Evolutionary conservation across 495 filamentous ascomycete species (phyloP).

Genomic region (Tirmania nivea): DNA sequence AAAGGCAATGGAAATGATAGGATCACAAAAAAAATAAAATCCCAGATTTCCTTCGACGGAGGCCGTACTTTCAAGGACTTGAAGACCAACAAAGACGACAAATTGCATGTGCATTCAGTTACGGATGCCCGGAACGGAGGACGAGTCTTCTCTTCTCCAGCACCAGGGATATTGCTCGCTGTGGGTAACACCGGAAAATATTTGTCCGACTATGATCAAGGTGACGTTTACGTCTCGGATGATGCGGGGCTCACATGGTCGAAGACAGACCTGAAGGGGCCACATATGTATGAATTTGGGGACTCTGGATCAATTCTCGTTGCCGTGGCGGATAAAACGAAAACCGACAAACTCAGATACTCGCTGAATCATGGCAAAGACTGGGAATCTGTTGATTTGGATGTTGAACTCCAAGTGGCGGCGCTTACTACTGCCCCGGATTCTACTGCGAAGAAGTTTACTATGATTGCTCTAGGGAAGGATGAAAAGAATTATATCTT

Average conservation of each 20-base stretch:
- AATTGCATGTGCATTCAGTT: slow-evolving; percentile 75
- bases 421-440: slow-evolving; percentile 70
- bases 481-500: slow-evolving; percentile 32
- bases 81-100: slow-evolving; percentile 32
- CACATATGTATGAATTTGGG: slow-evolving; percentile 88
- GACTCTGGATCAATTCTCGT: slow-evolving; percentile 74
- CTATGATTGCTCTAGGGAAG: slow-evolving; percentile 40
- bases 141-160: slow-evolving; percentile 78
- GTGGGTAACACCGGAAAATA: slow-evolving; percentile 66
- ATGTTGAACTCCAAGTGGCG: slow-evolving; percentile 37
- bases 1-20: slow-evolving; percentile 25
- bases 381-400: slow-evolving; percentile 46
- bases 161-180: slow-evolving; percentile 81
- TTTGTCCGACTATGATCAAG: slow-evolving; percentile 40
- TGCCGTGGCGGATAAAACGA: slow-evolving; percentile 44
- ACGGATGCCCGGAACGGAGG: slow-evolving; percentile 60
- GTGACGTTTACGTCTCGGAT: slow-evolving; percentile 69
- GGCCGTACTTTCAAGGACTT: slow-evolving; percentile 36
- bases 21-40: slow-evolving; percentile 36
- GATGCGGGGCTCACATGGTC: slow-evolving; percentile 73
- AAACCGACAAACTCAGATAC: slow-evolving; percentile 47
- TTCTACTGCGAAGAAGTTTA: slow-evolving; percentile 74
- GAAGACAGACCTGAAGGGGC: slow-evolving; percentile 41
- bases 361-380: slow-evolving; percentile 70
- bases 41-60: slow-evolving; percentile 82